Base-by-base conservation (phyloP, 345 rosid genomes). In the Acer campestre region DNA sequence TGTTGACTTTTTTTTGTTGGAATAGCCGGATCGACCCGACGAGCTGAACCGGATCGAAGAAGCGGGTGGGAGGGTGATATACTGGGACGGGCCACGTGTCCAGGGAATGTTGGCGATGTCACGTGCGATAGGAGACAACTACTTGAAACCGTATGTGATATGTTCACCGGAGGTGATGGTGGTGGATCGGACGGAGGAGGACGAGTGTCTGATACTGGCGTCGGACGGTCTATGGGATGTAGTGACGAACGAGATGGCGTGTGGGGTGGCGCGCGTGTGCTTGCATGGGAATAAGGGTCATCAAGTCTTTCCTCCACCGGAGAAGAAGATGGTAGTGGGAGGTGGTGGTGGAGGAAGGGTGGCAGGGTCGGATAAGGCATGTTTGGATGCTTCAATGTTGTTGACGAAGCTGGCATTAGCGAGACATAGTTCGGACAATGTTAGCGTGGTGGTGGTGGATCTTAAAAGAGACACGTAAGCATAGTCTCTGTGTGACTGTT, bases 201-300 rank as follows among this genome's bases (percentile, higher is more conserved):
- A 95, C 59, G 97, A 95, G 58, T 95, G 92, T 65, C 62, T 95
- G 68, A 94, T 95, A 5, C 76, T 94, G 38, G 99, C 94, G 7
- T 92, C 92, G 23, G 99, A 92, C 35, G 98, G 99, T 0, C 72
- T 95, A 22, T 95, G 99, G 99, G 98, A 95, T 70, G 99, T 92
- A 35, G 98, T 95, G 49, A 84, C 99, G 0, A 95, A 91, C 74
- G 95, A 94, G 42, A 86, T 90, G 0, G 96, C 97, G 1, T 93
- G 98, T 71, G 84, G 90, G 53, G 89, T 94, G 74, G 95, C 88
- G 18, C 82, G 86, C 3, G 86, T 84, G 97, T 92, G 94, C 78
- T 46, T 96, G 1, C 75, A 79, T 7, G 89, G 81, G 29, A 86
- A 84, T 71, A 62, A 40, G 3, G 48, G 38, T 35, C 38, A 35